phyloP scores from a whole-genome alignment of 768 basidiomycete species.

The Suillus subalutaceus region DNA sequence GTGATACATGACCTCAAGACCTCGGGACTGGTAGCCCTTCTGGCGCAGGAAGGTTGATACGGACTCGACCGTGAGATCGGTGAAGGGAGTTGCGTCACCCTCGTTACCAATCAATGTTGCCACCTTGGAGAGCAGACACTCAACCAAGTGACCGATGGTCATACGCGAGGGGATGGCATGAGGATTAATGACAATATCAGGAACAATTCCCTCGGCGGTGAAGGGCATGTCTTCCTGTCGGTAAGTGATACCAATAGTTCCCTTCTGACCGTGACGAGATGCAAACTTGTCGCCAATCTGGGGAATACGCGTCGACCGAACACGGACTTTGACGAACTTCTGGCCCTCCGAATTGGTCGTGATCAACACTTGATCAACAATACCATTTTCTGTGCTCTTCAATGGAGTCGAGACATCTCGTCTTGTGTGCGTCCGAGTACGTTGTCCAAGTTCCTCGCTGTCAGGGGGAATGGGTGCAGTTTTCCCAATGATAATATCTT shows the following conservation, averaged over 20 bases:
- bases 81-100: conserved; percentile 98
- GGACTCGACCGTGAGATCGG: conserved; percentile 94
- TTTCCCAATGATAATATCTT: conserved; percentile 99
- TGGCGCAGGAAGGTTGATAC: conserved; percentile 91
- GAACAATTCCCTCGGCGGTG: conserved; percentile 94
- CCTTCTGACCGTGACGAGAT: conserved; percentile 99
- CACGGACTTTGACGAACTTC: conserved; percentile 98
- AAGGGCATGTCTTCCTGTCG: conserved; percentile 99
- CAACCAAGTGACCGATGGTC: conserved; percentile 99
- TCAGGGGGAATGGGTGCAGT: conserved; percentile 97
- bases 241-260: conserved; percentile 99
- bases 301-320: conserved; percentile 93
- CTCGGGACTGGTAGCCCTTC: conserved; percentile 96
- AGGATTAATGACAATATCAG: conserved; percentile 98
- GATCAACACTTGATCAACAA: conserved; percentile 95
- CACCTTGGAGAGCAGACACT: conserved; percentile 95
- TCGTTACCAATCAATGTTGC: conserved; percentile 96
- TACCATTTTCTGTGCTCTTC: conserved; percentile 97
- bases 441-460: conserved; percentile 95
- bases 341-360: conserved; percentile 96
- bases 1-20: conserved; percentile 98
- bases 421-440: conserved; percentile 90
- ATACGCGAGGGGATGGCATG: conserved; percentile 99
- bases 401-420: conserved; percentile 97
- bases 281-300: conserved; percentile 99